These are phyloP conservation scores for Gossypium herbaceum DNA, from an alignment of 345 rosid genomes.

Conservation along the genomic window DNA sequence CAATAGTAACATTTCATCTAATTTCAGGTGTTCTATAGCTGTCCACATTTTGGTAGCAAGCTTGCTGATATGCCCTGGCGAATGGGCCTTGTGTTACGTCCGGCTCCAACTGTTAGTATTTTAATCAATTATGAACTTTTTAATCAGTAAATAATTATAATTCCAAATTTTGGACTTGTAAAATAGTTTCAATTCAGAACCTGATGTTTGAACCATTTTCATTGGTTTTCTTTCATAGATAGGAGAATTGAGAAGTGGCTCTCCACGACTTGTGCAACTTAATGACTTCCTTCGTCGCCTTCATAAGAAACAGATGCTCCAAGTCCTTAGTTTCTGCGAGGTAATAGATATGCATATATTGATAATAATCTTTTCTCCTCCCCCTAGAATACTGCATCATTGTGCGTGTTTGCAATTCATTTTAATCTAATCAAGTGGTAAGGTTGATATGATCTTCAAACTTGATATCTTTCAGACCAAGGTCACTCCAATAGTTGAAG, in stretches of 20 bases:
- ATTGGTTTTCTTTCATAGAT: conserved; percentile 41
- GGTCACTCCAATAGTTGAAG: conserved; percentile 95
- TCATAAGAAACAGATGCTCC: conserved; percentile 69
- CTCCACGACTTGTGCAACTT: conserved; percentile 76
- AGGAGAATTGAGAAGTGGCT: conserved; percentile 93
- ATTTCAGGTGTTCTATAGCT: conserved; percentile 89
- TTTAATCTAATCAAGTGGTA: not conserved
- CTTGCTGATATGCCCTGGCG: conserved; percentile 99
- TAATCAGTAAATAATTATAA: not conserved
- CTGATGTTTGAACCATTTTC: conserved; percentile 16
- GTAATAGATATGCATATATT: conserved; percentile 32
- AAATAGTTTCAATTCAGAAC: not conserved
- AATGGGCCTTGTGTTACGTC: conserved; percentile 93
- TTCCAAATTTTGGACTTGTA: conserved; percentile 2
- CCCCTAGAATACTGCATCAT: not conserved
- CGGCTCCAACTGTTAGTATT: conserved; percentile 84
- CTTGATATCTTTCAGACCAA: conserved; percentile 59
- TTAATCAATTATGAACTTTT: not conserved
- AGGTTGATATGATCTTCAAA: not conserved
- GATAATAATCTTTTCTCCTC: not conserved
- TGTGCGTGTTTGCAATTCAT: not conserved
- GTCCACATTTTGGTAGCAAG: conserved; percentile 98
- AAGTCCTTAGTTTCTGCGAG: conserved; percentile 97
- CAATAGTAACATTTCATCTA: conserved; percentile 7
- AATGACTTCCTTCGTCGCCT: conserved; percentile 79